Percentiles rank a stretch among this genome's conserved stretches.
These are phyloP conservation scores for Yamadazyma endophytica DNA, from an alignment of 805 yeast species.

Conservation along the genomic window DNA sequence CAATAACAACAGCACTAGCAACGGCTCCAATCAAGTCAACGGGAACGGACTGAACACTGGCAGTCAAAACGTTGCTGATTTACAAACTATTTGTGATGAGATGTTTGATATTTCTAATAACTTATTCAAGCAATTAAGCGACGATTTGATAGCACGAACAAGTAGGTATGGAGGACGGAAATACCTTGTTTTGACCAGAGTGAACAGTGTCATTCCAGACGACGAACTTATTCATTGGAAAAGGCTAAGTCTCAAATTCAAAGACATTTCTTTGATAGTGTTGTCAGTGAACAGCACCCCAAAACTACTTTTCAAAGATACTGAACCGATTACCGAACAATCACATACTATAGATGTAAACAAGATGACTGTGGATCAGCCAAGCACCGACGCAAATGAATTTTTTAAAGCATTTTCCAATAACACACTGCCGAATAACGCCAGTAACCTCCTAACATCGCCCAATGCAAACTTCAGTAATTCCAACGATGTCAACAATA, in stretches of 20 bases:
- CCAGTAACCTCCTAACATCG: slow-evolving; percentile 21
- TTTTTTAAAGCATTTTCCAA: slow-evolving; percentile 15
- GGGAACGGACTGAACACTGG: slow-evolving; percentile 4
- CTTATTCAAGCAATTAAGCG: slow-evolving; percentile 34
- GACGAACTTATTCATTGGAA: slow-evolving; percentile 82
- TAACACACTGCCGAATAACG: slow-evolving; percentile 21
- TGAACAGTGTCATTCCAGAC: slow-evolving; percentile 73
- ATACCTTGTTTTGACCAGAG: slow-evolving; percentile 63
- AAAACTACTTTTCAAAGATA: slow-evolving; percentile 33
- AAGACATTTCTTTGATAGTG: slow-evolving; percentile 59
- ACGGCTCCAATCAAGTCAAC: slow-evolving; percentile 2
- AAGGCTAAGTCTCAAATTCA: slow-evolving; percentile 56
- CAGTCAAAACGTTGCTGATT: slow-evolving; percentile 17
- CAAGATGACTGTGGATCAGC: no score
- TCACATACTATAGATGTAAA: no score
- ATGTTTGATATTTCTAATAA: slow-evolving; percentile 59
- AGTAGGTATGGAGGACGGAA: slow-evolving; percentile 47
- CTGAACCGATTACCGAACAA: neutral
- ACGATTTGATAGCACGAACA: slow-evolving; percentile 26
- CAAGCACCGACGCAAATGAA: slow-evolving; percentile 9
- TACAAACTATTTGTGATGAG: slow-evolving; percentile 55
- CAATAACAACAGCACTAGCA: slow-evolving; percentile 1
- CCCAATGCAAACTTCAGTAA: slow-evolving; percentile 24
- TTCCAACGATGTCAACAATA: neutral
- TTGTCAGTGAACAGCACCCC: slow-evolving; percentile 63